Base-by-base conservation (phyloP, 371 early-diverging fungal species). In the Cokeromyces recurvatus region DNA sequence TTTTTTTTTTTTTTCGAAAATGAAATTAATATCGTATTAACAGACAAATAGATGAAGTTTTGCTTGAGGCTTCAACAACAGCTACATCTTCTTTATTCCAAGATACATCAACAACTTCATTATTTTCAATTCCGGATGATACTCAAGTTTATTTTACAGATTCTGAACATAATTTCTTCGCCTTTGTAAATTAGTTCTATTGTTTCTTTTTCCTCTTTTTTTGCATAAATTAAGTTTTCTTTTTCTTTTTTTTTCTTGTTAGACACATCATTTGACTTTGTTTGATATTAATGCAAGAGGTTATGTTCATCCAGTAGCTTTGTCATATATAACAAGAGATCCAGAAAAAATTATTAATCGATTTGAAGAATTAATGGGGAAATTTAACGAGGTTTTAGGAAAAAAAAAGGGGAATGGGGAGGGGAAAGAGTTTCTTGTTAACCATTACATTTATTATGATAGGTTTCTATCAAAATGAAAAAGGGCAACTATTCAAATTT, bases 251-350 rank as follows among this genome's bases (percentile, higher is more conserved):
- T n/a, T 36, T 47, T 44, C 22, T 20, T n/a, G 19, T 17, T 55
- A 81, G 81, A 75, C 78, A 3, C 81, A 81, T 40, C 78, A 81
- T 43, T 60, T 81, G 38, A 77, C 81, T 0, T 46, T 81, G 7
- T 81, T 81, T 46, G 81, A 81, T 45, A 75, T 81, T 38, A 49
- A 71, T 45, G 81, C 81, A 17, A 61, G 81, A 55, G 81, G 81
- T 6, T 81, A 76, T 48, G 81, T 81, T 4, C 73, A 78, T 35
- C 81, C 81, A 2, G 75, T 81, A 11, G 65, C 74, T 9, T 51
- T 81, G 31, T 78, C 81, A 0, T 81, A 78, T 53, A 67, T 81
- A 42, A 75, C 77, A 3, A 42, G 68, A 39, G 78, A 81, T 46
- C 63, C 74, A 3, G 50, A 73, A 41, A 81, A 78, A 43, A 77